These are phyloP conservation scores for Voacanga thouarsii DNA, from an alignment of 257 asterid species.

Conservation along the genomic window DNA sequence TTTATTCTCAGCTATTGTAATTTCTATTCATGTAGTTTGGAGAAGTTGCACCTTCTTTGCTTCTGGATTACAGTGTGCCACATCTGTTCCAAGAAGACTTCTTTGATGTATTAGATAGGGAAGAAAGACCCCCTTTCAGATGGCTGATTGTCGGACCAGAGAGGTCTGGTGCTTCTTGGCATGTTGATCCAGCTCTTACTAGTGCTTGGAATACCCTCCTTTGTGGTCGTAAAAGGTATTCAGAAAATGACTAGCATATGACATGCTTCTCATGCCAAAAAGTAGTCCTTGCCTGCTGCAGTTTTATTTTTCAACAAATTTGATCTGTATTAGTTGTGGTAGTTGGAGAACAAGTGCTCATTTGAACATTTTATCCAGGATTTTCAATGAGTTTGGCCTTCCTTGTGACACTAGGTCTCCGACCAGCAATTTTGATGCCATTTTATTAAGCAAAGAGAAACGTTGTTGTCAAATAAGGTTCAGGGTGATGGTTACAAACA, in stretches of 20 bases:
- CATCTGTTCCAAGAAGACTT: constrained; percentile 86
- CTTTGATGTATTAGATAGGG: constrained; percentile 75
- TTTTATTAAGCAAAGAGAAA: not conserved
- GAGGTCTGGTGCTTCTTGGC: constrained; percentile 99
- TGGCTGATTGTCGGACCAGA: constrained; percentile 98
- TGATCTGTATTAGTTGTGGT: not conserved
- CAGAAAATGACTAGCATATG: not conserved
- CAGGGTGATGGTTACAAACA: not conserved
- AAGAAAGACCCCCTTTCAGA: constrained; percentile 87
- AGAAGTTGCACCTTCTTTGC: constrained; percentile 73
- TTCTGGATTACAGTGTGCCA: constrained; percentile 79
- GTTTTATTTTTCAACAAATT: not conserved
- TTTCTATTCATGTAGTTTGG: constrained; percentile 59
- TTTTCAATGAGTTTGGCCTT: not conserved
- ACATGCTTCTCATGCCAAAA: not conserved
- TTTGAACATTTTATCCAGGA: not conserved
- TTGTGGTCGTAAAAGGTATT: constrained; percentile 92
- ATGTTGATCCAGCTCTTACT: constrained; percentile 97
- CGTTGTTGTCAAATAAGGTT: not conserved
- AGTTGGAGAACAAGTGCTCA: not conserved
- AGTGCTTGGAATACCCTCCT: constrained; percentile 99
- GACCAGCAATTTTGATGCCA: not conserved
- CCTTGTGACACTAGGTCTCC: not conserved
- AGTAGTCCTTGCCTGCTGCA: not conserved
- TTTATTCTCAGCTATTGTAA: constrained; percentile 14